Conservation (phyloP, 177 flowering plant genomes). For the Tripterygium wilfordii region DNA sequence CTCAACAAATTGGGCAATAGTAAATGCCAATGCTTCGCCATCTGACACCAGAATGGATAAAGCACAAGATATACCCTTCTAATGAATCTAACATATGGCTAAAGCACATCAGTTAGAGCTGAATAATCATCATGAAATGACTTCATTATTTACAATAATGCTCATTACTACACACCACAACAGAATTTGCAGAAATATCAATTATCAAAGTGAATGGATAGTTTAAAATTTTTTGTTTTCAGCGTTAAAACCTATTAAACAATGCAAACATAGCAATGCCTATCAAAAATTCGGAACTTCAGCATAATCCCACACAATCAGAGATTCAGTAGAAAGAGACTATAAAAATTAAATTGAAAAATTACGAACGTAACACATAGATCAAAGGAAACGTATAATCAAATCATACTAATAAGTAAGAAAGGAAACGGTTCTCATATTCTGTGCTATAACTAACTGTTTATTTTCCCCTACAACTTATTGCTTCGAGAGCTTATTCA, state of each 20-base stretch:
- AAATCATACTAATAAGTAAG: conserved; percentile 7
- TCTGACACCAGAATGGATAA: too few species aligned
- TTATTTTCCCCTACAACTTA: conserved; percentile 25
- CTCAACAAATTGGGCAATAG: too few species aligned
- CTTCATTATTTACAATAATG: neutral
- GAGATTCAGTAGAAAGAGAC: neutral
- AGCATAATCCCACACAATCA: neutral
- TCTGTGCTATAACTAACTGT: conserved; percentile 21
- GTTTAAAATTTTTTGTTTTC: too few species aligned
- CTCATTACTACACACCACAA: neutral
- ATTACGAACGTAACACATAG: neutral
- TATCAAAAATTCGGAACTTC: too few species aligned
- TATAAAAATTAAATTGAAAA: neutral
- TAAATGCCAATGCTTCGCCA: too few species aligned
- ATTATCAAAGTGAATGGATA: too few species aligned
- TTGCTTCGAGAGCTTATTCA: conserved; percentile 24
- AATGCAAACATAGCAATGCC: too few species aligned
- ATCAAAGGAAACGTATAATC: neutral
- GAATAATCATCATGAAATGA: neutral
- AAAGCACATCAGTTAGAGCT: neutral
- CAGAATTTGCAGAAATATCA: too few species aligned
- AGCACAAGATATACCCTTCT: too few species aligned
- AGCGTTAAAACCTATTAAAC: too few species aligned
- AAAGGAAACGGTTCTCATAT: conserved; percentile 24
- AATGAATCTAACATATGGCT: neutral